Conservation (phyloP, 2,329 filamentous ascomycete genomes). For the Coniochaeta ligniaria region DNA sequence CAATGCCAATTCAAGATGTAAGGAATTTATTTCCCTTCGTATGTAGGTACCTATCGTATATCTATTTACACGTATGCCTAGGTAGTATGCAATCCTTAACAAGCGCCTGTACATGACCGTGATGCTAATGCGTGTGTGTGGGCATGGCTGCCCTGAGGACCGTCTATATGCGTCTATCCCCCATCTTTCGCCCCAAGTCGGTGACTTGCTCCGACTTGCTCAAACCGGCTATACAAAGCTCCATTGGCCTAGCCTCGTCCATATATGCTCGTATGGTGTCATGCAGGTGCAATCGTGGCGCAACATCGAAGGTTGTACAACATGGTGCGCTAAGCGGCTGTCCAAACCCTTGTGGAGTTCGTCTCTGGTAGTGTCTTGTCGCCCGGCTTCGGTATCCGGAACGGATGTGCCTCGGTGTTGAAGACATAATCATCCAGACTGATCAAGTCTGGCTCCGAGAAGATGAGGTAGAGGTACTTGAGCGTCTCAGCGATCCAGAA, state of each 20-base stretch:
- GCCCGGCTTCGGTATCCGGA: conserved; percentile 19
- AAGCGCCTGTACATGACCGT: background rate
- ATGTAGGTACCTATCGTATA: background rate
- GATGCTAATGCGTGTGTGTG: background rate
- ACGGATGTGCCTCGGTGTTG: conserved; percentile 50
- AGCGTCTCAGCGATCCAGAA: conserved; percentile 73
- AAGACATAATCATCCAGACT: conserved; percentile 66
- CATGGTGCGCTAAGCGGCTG: background rate
- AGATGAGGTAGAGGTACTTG: conserved; percentile 73
- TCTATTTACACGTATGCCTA: background rate
- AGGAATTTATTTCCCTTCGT: background rate
- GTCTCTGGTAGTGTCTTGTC: background rate
- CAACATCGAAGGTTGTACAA: background rate
- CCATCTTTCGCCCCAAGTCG: background rate
- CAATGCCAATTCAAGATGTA: background rate
- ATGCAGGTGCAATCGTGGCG: background rate
- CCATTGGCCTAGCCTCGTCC: background rate
- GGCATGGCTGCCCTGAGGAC: background rate
- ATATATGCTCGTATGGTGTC: background rate
- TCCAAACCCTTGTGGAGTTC: background rate
- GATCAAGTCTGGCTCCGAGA: conserved; percentile 54
- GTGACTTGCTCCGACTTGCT: background rate
- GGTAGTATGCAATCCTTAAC: background rate
- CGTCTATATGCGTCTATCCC: background rate
- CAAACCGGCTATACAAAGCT: background rate